Evolutionary conservation across 257 asterid genomes (phyloP), one percentile per base, ranked within the genome.

Genomic region (Primulina huaijiensis): DNA sequence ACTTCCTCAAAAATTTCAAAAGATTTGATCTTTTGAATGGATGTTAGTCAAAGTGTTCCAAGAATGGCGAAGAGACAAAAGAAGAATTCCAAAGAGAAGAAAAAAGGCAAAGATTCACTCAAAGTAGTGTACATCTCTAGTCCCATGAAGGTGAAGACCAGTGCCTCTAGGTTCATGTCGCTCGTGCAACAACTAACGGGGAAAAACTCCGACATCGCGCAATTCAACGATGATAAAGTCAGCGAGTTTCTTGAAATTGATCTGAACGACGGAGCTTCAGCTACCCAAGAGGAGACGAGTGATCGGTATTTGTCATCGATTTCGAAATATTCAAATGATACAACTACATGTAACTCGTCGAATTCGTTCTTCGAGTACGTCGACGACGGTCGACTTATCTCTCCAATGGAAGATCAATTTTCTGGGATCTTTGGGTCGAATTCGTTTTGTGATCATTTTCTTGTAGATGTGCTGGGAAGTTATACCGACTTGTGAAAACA

Each of bases 111-210:
- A 8, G 59, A 77, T 2, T 65, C 85, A 0, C 77, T 89, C 23
- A 88, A 89, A 81, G 96, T 90, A 7, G 95, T 87, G 27, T 90
- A 90, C 84, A 90, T 90, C 66, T 90, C 96, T 5, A 89, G 78
- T 27, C 97, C 97, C 0, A 89, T 90, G 97, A 89, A 84, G 78
- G 97, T 90, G 12, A 75, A 84, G 71, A 89, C 96, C 1, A 88
- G 89, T 72, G 87, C 89, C 1, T 68, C 96, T 0, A 77, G 78
- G 64, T 90, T 90, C 64, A 82, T 95, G 16, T 62, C 92, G 4
- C 77, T 89, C 2, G 96, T 90, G 19, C 96, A 89, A 60, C 79
- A 87, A 60, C 88, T 90, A 60, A 90, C 97, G 1, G 97, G 97
- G 0, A 80, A 75, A 66, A 72, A 90, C 35, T 90, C 97, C 1